Evolutionary conservation across 2,329 filamentous ascomycete species (phyloP), one percentile per base, ranked within the genome.

Genomic region (Onygena corvina): DNA sequence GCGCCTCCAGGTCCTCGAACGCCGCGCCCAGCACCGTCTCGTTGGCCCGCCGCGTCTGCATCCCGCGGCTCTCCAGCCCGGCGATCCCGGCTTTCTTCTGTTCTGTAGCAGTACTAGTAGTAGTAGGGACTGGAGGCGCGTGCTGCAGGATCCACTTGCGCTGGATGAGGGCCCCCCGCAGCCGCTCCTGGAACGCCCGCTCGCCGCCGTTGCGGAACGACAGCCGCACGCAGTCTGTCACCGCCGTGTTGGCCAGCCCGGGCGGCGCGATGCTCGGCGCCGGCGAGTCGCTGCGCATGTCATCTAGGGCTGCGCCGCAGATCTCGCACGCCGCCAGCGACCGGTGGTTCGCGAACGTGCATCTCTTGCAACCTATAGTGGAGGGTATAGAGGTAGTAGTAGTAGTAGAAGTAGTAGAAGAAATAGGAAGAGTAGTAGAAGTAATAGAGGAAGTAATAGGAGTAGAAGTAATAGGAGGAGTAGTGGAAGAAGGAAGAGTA

Each of bases 121-220:
- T 58, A 47, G 52, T 60, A 54, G 50, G 92, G 14, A 92, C 80
- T 0, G 90, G 88, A 1, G 92, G 92, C 0, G 92, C 92, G 60
- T 85, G 83, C 50, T 92, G 84, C 0, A 95, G 74, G 2, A 98
- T 75, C 92, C 92, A 98, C 72, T 96, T 96, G 11, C 92, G 79
- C 64, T 98, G 92, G 1, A 88, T 81, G 66, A 96, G 77, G 6
- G 88, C 84, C 4, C 81, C 81, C 60, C 94, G 96, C 1, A 98
- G 73, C 44, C 89, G 77, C 58, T 96, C 92, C 57, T 85, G 81
- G 56, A 98, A 94, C 4, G 87, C 83, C 66, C 88, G 90, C 53
- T 89, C 90, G 0, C 92, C 92, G 2, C 90, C 89, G 29, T 74
- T 79, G 27, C 92, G 82, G 58, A 98, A 98, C 0, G 92, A 96